These are phyloP conservation scores for Eucalyptus paniculata DNA, from an alignment of 345 rosid species.

Conservation along the genomic window DNA sequence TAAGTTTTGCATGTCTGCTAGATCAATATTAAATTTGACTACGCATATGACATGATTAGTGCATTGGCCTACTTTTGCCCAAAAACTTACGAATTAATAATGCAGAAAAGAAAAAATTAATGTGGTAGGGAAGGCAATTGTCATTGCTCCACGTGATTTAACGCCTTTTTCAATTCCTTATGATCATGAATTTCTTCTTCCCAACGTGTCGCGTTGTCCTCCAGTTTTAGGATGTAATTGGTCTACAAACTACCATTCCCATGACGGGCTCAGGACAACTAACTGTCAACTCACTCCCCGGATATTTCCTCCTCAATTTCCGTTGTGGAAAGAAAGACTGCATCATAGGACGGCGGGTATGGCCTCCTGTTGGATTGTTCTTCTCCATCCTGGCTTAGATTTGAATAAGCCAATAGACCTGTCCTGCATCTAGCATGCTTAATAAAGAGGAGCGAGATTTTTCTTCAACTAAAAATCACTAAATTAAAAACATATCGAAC, in stretches of 20 bases:
- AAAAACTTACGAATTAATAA: neutral
- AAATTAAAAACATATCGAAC: neutral
- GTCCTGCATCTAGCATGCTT: neutral
- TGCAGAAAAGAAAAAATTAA: neutral
- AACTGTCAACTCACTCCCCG: neutral
- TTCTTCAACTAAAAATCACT: neutral
- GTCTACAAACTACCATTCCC: neutral
- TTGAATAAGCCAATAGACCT: neutral
- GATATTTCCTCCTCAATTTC: neutral
- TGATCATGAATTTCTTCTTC: neutral
- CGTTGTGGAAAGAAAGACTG: neutral
- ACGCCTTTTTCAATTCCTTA: neutral
- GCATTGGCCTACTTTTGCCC: neutral
- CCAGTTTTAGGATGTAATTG: neutral
- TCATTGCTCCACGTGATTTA: neutral
- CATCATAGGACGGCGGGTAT: neutral
- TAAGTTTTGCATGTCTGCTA: neutral
- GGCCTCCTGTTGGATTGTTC: neutral
- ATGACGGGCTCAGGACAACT: neutral
- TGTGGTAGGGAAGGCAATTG: neutral
- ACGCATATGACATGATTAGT: neutral
- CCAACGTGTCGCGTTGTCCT: neutral
- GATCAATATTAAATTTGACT: neutral
- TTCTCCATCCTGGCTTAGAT: neutral
- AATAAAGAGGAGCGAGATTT: neutral